These are phyloP conservation scores for Volvox africanus DNA, from an alignment of 139 green algal species.

Conservation along the genomic window DNA sequence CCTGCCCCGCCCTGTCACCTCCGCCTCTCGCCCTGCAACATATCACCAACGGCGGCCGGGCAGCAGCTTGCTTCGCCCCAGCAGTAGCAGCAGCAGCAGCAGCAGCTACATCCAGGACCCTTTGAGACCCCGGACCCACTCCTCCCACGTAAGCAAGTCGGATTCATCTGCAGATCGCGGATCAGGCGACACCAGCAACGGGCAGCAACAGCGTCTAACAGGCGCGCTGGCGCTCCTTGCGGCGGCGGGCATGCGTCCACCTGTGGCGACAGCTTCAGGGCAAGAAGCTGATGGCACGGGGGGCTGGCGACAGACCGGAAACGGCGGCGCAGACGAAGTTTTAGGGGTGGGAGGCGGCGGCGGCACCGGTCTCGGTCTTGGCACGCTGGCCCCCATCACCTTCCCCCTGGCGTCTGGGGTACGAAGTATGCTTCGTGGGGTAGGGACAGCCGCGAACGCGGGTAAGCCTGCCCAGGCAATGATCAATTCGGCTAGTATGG, in stretches of 20 bases:
- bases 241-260: not conserved
- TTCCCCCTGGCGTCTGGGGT: constrained; percentile 43
- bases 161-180: not conserved
- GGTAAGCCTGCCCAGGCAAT: not conserved
- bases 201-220: not conserved
- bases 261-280: not conserved
- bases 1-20: not conserved
- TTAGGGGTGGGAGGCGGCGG: not conserved
- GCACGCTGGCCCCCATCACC: constrained; percentile 28
- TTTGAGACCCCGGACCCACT: not conserved
- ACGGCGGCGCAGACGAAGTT: not conserved
- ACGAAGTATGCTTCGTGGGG: constrained; percentile 17
- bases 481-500: no score
- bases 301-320: not conserved
- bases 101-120: constrained; percentile 10
- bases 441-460: not conserved
- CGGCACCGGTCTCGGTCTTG: not conserved
- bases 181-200: not conserved
- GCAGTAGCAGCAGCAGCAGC: not conserved
- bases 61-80: not conserved
- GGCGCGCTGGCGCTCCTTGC: constrained; percentile 11
- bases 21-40: not conserved
- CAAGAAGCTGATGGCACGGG: not conserved
- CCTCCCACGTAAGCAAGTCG: not conserved
- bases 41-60: not conserved